Percentiles rank a stretch among this genome's conserved stretches.
These are phyloP conservation scores for Pseudopithomyces chartarum DNA, from an alignment of 2,329 filamentous ascomycete species.

Conservation along the genomic window DNA sequence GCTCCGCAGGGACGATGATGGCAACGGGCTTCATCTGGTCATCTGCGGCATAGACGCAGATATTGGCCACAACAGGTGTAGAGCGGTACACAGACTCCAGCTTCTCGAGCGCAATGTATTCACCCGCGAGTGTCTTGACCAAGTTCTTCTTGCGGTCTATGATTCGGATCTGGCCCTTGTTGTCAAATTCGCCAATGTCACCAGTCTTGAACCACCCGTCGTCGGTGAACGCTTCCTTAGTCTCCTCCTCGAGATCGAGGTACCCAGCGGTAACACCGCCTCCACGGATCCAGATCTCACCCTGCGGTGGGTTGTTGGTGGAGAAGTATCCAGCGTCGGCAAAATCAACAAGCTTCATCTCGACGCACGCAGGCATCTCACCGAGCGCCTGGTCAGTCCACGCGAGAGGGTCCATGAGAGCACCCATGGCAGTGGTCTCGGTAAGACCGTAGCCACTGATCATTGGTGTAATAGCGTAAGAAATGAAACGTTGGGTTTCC, in stretches of 20 bases:
- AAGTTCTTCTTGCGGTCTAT: constrained; percentile 99
- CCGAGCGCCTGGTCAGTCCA: constrained; percentile 81
- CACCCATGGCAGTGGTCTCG: constrained; percentile 85
- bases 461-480: constrained; percentile 92
- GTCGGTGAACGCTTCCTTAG: constrained; percentile 71
- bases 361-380: constrained; percentile 74
- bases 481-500: constrained; percentile 88
- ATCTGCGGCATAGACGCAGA: constrained; percentile 82
- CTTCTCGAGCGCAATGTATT: constrained; percentile 96
- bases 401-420: constrained; percentile 81
- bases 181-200: constrained; percentile 89
- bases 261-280: constrained; percentile 76
- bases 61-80: constrained; percentile 76
- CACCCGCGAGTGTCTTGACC: constrained; percentile 91
- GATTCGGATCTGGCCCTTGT: constrained; percentile 78
- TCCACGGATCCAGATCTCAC: constrained; percentile 90
- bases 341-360: constrained; percentile 91
- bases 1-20: constrained; percentile 70
- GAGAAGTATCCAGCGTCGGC: constrained; percentile 85
- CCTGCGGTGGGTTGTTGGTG: constrained; percentile 77
- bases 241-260: constrained; percentile 86
- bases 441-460: constrained; percentile 92
- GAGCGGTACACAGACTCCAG: constrained; percentile 90
- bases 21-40: constrained; percentile 80
- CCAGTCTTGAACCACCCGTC: constrained; percentile 98